Evolutionary conservation across 129 eudicot genomes (phyloP), one percentile per base, ranked within the genome.

Genomic region (Pseudognaphalium luteoalbum): DNA sequence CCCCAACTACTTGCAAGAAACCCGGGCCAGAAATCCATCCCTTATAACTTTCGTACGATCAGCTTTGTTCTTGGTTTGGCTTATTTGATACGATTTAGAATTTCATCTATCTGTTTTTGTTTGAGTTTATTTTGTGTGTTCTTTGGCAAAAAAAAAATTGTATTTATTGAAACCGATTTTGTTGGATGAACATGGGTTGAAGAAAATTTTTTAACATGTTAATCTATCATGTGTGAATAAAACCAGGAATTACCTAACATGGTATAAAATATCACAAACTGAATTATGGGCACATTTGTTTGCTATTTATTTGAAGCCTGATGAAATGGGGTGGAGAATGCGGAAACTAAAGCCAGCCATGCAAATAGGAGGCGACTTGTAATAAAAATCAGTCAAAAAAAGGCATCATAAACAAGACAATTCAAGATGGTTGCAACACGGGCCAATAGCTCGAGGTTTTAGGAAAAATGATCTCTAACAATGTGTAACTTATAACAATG

Each of bases 1-100:
- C 97, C 98, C 92, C 92, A 87, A 62, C 88, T 86, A 58, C 78
- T 90, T 6, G 88, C 87, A 59, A 87, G 79, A 88, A 89, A 90
- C 79, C 88, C 94, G 17, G 85, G 89, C 98, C 92, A 88, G 25
- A 88, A 79, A 77, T 90, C 98, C 98, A 90, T 71, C 34, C 7
- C 0, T 0, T 11, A 22, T 33, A 20, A 28, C 80, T 54, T 77
- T n/a, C n/a, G 0, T 85, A 96, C 92, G 86, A 44, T 44, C 12
- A 12, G 17, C 4, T 44, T 44, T 41, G 0, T 11, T 44, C 17
- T 11, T 14, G 52, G 52, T 44, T 44, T 44, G 2, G 52, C 5
- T 11, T 0, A 44, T 11, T 4, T 44, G 17, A 2, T 44, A 44
- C 52, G 5, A 21, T 34, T 44, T 1, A 14, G 28, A 14, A 44